These are phyloP conservation scores for Chloranthus sessilifolius DNA, from an alignment of 164 flowering plant species.

Conservation along the genomic window DNA sequence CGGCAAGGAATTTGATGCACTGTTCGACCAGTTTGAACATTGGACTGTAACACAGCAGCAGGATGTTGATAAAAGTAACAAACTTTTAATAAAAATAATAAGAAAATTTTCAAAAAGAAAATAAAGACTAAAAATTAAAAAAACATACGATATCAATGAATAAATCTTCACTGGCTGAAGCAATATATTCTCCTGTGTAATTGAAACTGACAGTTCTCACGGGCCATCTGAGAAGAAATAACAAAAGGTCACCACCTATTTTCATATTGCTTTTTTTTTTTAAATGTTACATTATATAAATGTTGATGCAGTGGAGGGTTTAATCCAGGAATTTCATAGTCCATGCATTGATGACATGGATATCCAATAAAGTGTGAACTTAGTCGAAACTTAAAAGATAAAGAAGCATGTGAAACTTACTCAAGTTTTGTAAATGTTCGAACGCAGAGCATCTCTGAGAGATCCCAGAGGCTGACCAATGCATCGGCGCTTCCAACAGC, in stretches of 20 bases:
- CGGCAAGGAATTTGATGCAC: slow-evolving; percentile 92
- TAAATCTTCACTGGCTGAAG: slow-evolving; percentile 97
- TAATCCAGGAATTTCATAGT: not conserved
- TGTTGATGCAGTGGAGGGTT: not conserved
- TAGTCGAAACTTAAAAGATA: not conserved
- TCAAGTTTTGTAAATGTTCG: slow-evolving; percentile 95
- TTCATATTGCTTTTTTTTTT: no score
- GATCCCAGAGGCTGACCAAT: slow-evolving; percentile 97
- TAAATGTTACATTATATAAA: no score
- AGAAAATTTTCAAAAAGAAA: not conserved
- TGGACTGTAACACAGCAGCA: slow-evolving; percentile 51
- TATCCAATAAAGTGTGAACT: no score
- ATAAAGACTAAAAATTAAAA: not conserved
- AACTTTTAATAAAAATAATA: not conserved
- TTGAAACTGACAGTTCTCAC: slow-evolving; percentile 97
- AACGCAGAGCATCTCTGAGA: slow-evolving; percentile 91
- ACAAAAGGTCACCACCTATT: no score
- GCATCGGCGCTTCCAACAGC: slow-evolving; percentile 99
- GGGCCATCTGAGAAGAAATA: slow-evolving; percentile 66
- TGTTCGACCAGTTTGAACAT: slow-evolving; percentile 77
- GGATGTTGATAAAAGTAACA: slow-evolving; percentile 1
- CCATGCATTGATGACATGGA: no score
- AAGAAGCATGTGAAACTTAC: slow-evolving; percentile 39
- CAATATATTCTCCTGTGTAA: slow-evolving; percentile 83
- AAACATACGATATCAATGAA: slow-evolving; percentile 84